phyloP scores from a whole-genome alignment of 1,139 yeast species.

The Nadsonia starkeyi-henricii region DNA sequence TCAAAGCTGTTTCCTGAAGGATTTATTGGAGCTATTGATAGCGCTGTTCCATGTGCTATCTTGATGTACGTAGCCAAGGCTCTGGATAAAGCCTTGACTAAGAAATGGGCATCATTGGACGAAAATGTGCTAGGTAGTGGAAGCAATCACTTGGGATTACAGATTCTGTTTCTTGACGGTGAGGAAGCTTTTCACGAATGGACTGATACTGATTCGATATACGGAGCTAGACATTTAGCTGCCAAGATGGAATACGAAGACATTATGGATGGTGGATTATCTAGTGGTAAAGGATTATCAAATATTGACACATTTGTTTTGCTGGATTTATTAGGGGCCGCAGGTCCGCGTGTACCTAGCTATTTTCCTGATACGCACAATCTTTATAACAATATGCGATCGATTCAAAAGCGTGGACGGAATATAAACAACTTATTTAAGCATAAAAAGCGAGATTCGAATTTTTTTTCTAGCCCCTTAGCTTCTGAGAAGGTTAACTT shows the following conservation, averaged over 20 bases:
- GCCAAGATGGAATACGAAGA: conserved; percentile 21
- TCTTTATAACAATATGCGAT: conserved; percentile 25
- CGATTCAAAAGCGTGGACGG: conserved; percentile 14
- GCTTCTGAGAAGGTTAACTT: conserved; percentile 5
- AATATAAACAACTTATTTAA: conserved; percentile 9
- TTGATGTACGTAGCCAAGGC: conserved; percentile 32
- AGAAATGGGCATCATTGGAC: conserved; percentile 14
- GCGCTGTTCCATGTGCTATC: conserved; percentile 43
- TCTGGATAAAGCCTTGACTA: conserved; percentile 18
- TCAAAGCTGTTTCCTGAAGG: conserved; percentile 36
- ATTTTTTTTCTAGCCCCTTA: conserved; percentile 13
- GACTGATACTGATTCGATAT: conserved; percentile 37
- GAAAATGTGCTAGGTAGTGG: conserved; percentile 5
- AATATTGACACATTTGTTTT: conserved; percentile 32
- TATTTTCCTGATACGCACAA: conserved; percentile 31
- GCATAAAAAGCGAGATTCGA: conserved; percentile 4
- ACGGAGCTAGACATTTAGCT: conserved; percentile 41
- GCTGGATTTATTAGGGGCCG: conserved; percentile 36
- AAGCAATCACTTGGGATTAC: conserved; percentile 27
- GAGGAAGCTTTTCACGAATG: conserved; percentile 42
- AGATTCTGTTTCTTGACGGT: conserved; percentile 42
- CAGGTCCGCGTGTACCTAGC: conserved; percentile 28
- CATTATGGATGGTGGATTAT: conserved; percentile 6
- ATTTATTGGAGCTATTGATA: conserved; percentile 45
- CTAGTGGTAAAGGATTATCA: conserved; percentile 15